A percentile compares a stretch with the other conserved stretches of the same genome.
Evolutionary conservation across 2,329 filamentous ascomycete species (phyloP).

Genomic region (Zasmidium cellare): DNA sequence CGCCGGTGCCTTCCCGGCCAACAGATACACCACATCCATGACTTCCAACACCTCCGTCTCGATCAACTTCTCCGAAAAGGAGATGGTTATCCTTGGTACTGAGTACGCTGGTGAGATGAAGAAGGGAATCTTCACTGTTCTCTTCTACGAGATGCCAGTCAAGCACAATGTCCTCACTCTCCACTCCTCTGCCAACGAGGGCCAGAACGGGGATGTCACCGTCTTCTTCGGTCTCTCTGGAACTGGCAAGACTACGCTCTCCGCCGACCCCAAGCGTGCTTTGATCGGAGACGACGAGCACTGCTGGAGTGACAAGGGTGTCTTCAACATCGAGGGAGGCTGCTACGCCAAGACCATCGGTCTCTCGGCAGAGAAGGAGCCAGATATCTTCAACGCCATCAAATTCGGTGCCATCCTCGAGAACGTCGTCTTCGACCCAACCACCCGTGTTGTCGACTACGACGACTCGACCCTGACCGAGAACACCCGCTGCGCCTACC

Average conservation of each 20-base stretch:
- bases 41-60: constrained; percentile 96
- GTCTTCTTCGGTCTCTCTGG: constrained; percentile 99
- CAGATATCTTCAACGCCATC: constrained; percentile 95
- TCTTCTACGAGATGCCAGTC: constrained; percentile 99
- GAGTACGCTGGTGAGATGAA: constrained; percentile 70
- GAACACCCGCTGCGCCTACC: constrained; percentile 98
- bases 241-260: constrained; percentile 97
- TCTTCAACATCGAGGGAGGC: constrained; percentile 99
- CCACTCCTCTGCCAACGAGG: constrained; percentile 98
- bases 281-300: constrained; percentile 99
- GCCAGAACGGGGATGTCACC: constrained; percentile 89
- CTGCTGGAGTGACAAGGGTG: constrained; percentile 94
- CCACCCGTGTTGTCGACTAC: constrained; percentile 89
- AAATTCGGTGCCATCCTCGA: constrained; percentile 95
- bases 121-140: constrained; percentile 87
- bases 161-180: constrained; percentile 99
- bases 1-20: constrained; percentile 95
- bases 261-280: constrained; percentile 92
- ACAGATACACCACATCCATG: constrained; percentile 97
- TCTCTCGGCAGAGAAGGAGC: constrained; percentile 97
- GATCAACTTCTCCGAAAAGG: constrained; percentile 99
- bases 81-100: constrained; percentile 99
- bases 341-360: constrained; percentile 99
- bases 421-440: constrained; percentile 96
- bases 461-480: constrained; percentile 93